Base-by-base conservation (phyloP, 1,139 yeast species). In the Pichia sp. region DNA sequence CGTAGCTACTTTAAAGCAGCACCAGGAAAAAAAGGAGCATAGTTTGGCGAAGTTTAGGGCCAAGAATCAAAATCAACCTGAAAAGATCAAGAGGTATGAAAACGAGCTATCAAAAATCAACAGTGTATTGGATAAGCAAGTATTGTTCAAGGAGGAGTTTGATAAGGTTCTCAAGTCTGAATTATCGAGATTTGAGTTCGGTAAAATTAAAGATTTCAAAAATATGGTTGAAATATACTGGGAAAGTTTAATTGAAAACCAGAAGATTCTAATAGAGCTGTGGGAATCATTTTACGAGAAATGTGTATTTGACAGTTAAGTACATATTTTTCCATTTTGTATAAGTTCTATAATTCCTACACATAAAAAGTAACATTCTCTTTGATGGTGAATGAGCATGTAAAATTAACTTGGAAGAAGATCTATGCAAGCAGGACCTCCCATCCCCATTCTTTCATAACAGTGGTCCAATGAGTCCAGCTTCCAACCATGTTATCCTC, bases 191-290 rank as follows among this genome's bases (percentile, higher is more conserved):
- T 89, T 92, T 67, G 96, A 90, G 67, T 74, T 75, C 49, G 95
- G 85, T 55, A 88, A 86, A 65, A 80, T 90, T 50, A 84, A 81
- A 50, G 99, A 93, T 65, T 90, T 95, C 70, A 80, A 97, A 65
- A 88, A 89, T 65, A 81, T 92, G 59, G 90, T 93, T 56, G 99
- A 93, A 71, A 85, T 92, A 26, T 92, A 84, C 64, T 79, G 95
- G 66, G 99, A 95, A 70, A 83, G 95, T 57, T 83, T 95, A 29
- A 88, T 92, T 51, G 99, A 93, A 71, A 80, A 93, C 16, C 99
- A 93, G 69, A 95, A 93, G 72, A 97, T 90, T 69, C 84, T 93
- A 38, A 93, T 93, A 62, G 99, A 93, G 70, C 71, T 89, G 36
- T 93, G 97, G 95, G 98, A 93, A 71, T 87, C 97, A 0, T 93